Evolutionary conservation across 1,284 basidiomycete species (phyloP).

Genomic region (Blastosporella zonata): DNA sequence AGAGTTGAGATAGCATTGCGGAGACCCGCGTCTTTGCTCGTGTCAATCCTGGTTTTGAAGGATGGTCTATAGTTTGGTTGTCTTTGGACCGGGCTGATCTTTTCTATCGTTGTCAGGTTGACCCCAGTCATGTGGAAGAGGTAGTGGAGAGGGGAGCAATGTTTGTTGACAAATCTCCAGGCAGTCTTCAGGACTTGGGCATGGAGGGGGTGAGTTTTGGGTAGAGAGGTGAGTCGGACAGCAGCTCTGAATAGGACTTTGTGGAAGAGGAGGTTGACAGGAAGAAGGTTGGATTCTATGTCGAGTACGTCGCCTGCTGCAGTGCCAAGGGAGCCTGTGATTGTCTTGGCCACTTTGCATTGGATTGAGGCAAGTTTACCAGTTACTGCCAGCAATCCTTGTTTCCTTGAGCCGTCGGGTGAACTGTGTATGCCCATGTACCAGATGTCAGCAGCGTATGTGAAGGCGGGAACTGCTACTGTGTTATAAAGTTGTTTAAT

Average conservation of each 20-base stretch:
- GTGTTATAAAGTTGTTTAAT: too few relatives aligned
- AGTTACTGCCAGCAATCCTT: background rate
- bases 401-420: background rate
- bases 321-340: slow-evolving; percentile 33
- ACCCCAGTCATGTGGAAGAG: background rate
- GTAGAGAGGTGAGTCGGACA: slow-evolving; percentile 30
- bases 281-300: slow-evolving; percentile 30
- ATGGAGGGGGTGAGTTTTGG: slow-evolving; percentile 31
- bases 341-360: slow-evolving; percentile 26
- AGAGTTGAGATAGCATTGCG: too few relatives aligned
- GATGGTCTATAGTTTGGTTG: too few relatives aligned
- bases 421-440: slow-evolving; percentile 2
- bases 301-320: slow-evolving; percentile 32
- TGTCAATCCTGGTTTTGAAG: too few relatives aligned
- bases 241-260: slow-evolving; percentile 26
- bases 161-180: background rate
- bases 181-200: background rate
- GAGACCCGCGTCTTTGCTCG: too few relatives aligned
- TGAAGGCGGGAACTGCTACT: background rate
- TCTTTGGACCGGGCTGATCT: background rate
- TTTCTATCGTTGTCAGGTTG: background rate
- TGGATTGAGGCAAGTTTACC: slow-evolving; percentile 21
- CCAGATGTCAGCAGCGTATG: background rate
- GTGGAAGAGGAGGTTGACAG: slow-evolving; percentile 24
- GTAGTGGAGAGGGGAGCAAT: background rate